Base-by-base conservation (phyloP, 2,329 filamentous ascomycete species). In the Plectosphaerella plurivora region DNA sequence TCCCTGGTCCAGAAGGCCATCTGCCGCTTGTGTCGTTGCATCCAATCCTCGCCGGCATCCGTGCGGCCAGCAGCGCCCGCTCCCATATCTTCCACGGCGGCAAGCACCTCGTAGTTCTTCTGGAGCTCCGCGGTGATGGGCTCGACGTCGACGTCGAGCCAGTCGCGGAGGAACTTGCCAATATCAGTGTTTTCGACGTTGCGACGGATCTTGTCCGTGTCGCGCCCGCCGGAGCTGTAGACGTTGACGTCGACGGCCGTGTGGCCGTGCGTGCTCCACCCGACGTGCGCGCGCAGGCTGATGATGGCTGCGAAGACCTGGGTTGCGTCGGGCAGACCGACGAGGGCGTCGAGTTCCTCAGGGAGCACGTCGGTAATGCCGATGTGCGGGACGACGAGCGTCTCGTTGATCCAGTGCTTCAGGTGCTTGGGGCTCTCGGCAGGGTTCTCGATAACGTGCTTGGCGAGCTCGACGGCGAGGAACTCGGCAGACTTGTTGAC, bases 111-210 rank as follows among this genome's bases (percentile, higher is more conserved):
- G 63, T 69, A 62, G 72, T 84, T 84, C 57, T 84, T 72, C 60
- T 76, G 80, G 45, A 99, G 72, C 68, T 94, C 86, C 63, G 83
- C 74, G 1, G 92, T 49, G 51, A 97, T 83, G 33, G 77, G 76
- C 1, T 89, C 81, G 2, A 96, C 82, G 64, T 97, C 86, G 1
- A 97, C 82, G 47, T 82, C 81, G 0, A 99, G 79, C 63, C 94
- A 99, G 9, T 84, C 74, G 8, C 83, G 76, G 53, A 99, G 71
- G 68, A 97, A 99, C 45, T 81, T 75, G 35, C 94, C 94, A 1
- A 99, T 80, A 24, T 97, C 91, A 1, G 87, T 97, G 66, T 99
- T 99, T 75, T 99, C 94, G 51, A 95, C 86, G 67, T 97, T 97
- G 8, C 93, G 93, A 3, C 82, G 74, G 7, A 96, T 76, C 14